A percentile compares a stretch with the other conserved stretches of the same genome.
Evolutionary conservation across 176 grass and related monocot species (phyloP).

Genomic region (Eleusine coracana): DNA sequence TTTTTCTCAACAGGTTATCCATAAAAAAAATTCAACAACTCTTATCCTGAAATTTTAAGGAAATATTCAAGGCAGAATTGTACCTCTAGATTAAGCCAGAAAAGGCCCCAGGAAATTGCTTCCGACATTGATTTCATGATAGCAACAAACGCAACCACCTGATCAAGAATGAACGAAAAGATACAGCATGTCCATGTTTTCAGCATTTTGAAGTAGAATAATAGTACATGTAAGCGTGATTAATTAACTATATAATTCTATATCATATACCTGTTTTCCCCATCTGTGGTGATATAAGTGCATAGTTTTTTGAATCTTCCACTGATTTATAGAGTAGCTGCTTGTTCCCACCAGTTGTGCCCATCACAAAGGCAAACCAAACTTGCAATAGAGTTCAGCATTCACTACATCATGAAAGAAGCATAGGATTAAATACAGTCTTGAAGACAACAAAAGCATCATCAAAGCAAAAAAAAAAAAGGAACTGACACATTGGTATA

Average conservation of each 20-base stretch:
- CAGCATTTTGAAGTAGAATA: conserved; percentile 17
- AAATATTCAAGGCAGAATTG: conserved; percentile 31
- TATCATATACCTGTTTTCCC: conserved; percentile 65
- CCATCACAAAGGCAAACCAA: conserved; percentile 98
- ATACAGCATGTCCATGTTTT: conserved; percentile 19
- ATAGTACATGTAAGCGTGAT: not conserved
- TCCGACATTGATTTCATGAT: conserved; percentile 66
- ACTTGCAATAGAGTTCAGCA: conserved; percentile 85
- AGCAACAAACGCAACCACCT: conserved; percentile 93
- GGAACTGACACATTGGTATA: too few species aligned
- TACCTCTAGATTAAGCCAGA: conserved; percentile 71
- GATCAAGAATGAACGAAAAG: conserved; percentile 34
- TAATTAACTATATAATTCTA: conserved; percentile 13
- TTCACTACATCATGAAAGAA: conserved; percentile 57
- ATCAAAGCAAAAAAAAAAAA: not conserved
- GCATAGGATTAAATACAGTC: not conserved
- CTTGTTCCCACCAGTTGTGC: conserved; percentile 81
- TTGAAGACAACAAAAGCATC: not conserved
- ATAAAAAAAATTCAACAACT: not conserved
- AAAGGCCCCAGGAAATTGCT: conserved; percentile 79
- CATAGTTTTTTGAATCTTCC: conserved; percentile 74
- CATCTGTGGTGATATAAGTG: conserved; percentile 96
- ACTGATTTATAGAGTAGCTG: conserved; percentile 75
- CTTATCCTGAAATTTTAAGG: not conserved
- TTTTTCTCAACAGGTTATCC: not conserved